phyloP scores from a whole-genome alignment of 371 early-diverging fungal species.

The Syncephalastrum racemosum region DNA sequence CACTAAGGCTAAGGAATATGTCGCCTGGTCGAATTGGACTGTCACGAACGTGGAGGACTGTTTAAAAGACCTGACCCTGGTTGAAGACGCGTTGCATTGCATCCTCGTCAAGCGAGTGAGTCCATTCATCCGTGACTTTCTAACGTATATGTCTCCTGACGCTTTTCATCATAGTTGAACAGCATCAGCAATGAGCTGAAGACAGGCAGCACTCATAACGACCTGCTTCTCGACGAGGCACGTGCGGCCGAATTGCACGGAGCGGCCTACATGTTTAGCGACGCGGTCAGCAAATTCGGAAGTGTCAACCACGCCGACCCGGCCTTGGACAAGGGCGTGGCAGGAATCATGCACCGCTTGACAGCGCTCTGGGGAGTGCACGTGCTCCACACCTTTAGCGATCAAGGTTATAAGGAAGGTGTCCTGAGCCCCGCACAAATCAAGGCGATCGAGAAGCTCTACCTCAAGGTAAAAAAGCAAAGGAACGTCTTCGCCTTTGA shows the following conservation, averaged over 20 bases:
- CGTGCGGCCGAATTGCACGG: constrained; percentile 39
- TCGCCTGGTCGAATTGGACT: constrained; percentile 24
- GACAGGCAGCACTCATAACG: constrained; percentile 16
- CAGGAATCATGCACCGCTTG: constrained; percentile 32
- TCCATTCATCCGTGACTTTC: too few relatives aligned
- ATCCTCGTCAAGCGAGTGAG: constrained; percentile 41
- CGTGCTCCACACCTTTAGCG: constrained; percentile 41
- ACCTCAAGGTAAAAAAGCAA: constrained; percentile 30
- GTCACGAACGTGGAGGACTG: constrained; percentile 20
- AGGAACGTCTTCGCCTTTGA: background rate
- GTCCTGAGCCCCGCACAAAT: constrained; percentile 49
- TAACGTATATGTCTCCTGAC: too few relatives aligned
- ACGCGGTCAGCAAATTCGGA: constrained; percentile 32
- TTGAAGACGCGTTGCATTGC: constrained; percentile 31
- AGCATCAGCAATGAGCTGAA: constrained; percentile 23
- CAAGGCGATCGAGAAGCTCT: constrained; percentile 42
- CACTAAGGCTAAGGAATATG: constrained; percentile 28
- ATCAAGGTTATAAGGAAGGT: constrained; percentile 54
- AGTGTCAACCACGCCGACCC: constrained; percentile 19
- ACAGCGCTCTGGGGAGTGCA: constrained; percentile 41
- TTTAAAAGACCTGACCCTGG: constrained; percentile 24
- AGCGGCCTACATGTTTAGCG: constrained; percentile 32
- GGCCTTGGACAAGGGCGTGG: constrained; percentile 19
- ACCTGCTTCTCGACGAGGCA: constrained; percentile 34
- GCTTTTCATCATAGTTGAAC: constrained; percentile 20